These are phyloP conservation scores for Picea abies DNA, from an alignment of 83 land plant species.

Conservation along the genomic window DNA sequence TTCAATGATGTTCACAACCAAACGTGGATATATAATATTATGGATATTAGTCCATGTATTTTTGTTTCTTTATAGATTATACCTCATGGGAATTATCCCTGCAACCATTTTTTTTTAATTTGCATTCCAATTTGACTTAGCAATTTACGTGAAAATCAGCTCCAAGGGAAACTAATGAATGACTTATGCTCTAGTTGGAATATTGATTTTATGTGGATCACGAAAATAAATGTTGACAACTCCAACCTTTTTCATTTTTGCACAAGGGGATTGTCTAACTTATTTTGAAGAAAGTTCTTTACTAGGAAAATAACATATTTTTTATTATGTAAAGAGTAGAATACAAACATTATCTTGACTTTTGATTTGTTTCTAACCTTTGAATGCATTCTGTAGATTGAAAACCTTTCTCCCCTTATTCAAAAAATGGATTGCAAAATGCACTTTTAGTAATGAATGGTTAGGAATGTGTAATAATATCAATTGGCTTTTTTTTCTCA, in stretches of 20 bases:
- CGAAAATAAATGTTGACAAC: background rate
- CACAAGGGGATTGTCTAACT: background rate
- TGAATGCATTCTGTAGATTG: background rate
- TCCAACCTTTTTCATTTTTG: background rate
- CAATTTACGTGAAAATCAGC: no score
- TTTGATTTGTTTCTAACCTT: background rate
- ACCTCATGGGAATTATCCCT: no score
- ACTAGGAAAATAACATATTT: background rate
- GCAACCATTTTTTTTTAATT: no score
- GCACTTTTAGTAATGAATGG: no score
- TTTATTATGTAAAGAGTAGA: background rate
- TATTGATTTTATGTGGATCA: background rate
- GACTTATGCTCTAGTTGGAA: no score
- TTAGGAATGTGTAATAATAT: no score
- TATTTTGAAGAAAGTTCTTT: background rate
- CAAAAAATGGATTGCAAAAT: background rate
- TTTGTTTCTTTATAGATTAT: no score
- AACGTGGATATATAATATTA: no score
- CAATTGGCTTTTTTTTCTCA: conserved; percentile 13
- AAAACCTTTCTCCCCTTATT: background rate
- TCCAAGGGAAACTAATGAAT: no score
- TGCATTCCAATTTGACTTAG: no score
- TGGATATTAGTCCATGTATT: no score
- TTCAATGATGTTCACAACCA: no score
- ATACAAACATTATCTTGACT: background rate